Percentiles rank a stretch among this genome's conserved stretches.
phyloP scores from a whole-genome alignment of 805 yeast genomes.

The Wickerhamomyces mucosus region DNA sequence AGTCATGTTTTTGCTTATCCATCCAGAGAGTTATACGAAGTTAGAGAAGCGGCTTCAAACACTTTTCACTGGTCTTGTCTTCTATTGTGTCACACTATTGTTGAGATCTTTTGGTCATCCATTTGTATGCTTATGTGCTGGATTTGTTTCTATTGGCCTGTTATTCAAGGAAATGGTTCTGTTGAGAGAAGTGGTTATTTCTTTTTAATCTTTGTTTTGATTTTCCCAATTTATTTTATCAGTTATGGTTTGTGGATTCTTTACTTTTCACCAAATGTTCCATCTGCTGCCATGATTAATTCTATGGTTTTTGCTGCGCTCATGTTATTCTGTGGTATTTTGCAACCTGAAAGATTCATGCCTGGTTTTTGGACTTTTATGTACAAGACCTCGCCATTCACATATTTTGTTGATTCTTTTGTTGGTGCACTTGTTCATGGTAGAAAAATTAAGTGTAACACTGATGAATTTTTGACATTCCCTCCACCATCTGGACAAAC shows the following conservation, averaged over 20 bases:
- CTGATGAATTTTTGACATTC: constrained; percentile 38
- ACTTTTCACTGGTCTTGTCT: constrained; percentile 65
- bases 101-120: constrained; percentile 53
- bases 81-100: constrained; percentile 40
- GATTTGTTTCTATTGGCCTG: constrained; percentile 43
- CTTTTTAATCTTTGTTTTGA: constrained; percentile 29
- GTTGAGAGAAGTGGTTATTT: constrained; percentile 38
- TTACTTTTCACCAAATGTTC: constrained; percentile 51
- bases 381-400: constrained; percentile 66
- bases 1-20: constrained; percentile 49
- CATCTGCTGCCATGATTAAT: constrained; percentile 53
- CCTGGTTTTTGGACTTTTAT: constrained; percentile 83
- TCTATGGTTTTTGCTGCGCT: constrained; percentile 48
- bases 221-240: constrained; percentile 34
- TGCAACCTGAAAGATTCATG: constrained; percentile 46
- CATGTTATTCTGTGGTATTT: constrained; percentile 61
- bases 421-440: constrained; percentile 40
- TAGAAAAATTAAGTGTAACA: constrained; percentile 39
- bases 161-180: constrained; percentile 26
- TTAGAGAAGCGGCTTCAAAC: constrained; percentile 60
- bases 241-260: constrained; percentile 41
- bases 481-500: constrained; percentile 53
- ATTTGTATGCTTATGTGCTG: constrained; percentile 41
- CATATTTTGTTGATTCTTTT: constrained; percentile 57
- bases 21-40: constrained; percentile 57